Evolutionary conservation across 129 eudicot genomes (phyloP), one percentile per base, ranked within the genome.

Genomic region (Chrysanthemum makinoi): DNA sequence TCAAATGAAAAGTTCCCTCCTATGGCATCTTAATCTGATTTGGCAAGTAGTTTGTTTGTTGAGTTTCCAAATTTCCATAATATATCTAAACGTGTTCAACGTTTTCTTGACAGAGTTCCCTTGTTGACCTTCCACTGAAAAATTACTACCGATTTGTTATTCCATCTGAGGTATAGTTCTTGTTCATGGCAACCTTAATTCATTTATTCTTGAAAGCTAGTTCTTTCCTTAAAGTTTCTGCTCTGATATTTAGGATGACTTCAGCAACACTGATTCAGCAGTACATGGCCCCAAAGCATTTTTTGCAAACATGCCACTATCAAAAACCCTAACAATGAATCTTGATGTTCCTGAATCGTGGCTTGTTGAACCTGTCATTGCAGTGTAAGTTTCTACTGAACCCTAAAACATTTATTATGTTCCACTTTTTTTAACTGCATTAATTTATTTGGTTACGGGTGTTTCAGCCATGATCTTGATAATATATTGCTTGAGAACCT

Each of bases 291-390:
- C 98, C 18, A 94, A 89, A 83, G 96, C 98, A 62, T 94, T 94
- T 78, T 94, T 94, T 61, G 98, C 98, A 33, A 94, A 94, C 70
- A 94, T 94, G 98, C 98, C 98, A 28, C 86, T 89, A 24, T 89
- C 95, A 14, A 94, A 94, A 80, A 94, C 98, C 50, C 87, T 94
- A 70, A 94, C 98, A 73, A 94, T 94, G 98, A 94, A 94, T 86
- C 96, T 94, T 81, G 98, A 94, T 82, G 98, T 94, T 78, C 98
- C 98, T 71, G 98, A 94, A 83, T 91, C 98, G 54, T 94, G 98
- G 98, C 96, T 94, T 68, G 88, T 94, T 72, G 95, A 94, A 75
- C 96, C 98, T 52, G 91, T 94, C 55, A 76, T 89, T 82, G 98
- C 98, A 61, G 65, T 94, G 98, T 94, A 87, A 70, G 95, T 74